Evolutionary conservation across 495 filamentous ascomycete species (phyloP).

Genomic region (Ramalina peruviana): DNA sequence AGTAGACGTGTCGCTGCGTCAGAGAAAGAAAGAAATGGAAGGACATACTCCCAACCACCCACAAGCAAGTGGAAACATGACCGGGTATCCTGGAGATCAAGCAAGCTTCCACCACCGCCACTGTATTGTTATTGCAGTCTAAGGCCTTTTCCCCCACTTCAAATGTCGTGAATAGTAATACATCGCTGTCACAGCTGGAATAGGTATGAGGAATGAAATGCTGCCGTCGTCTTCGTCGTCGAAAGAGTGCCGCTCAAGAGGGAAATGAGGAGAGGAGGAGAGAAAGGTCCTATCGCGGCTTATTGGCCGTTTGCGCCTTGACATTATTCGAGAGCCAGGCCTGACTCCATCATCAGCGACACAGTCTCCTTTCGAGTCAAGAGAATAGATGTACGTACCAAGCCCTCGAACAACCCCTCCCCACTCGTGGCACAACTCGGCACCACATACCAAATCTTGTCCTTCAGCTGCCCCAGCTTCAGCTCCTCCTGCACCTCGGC

Average conservation of each 20-base stretch:
- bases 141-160: not conserved
- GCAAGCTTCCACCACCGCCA: no score
- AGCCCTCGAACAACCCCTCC: slow-evolving; percentile 85
- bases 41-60: no score
- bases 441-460: slow-evolving; percentile 92
- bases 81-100: slow-evolving; percentile 3
- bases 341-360: slow-evolving; percentile 21
- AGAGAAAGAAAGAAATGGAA: no score
- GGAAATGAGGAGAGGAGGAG: not conserved
- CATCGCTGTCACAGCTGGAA: not conserved
- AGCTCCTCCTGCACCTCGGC: slow-evolving; percentile 76
- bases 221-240: not conserved
- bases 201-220: not conserved
- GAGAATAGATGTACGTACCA: slow-evolving; percentile 37
- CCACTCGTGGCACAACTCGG: slow-evolving; percentile 90
- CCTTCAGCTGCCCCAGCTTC: slow-evolving; percentile 70
- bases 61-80: no score
- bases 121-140: not conserved
- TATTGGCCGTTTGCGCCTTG: slow-evolving; percentile 47
- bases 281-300: not conserved
- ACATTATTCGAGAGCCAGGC: slow-evolving; percentile 91
- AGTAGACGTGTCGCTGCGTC: no score
- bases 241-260: not conserved
- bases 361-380: not conserved
- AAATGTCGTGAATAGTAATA: not conserved